Evolutionary conservation across 2,329 filamentous ascomycete species (phyloP), one percentile per base, ranked within the genome.

Genomic region (Cladobotryum mycophilum): DNA sequence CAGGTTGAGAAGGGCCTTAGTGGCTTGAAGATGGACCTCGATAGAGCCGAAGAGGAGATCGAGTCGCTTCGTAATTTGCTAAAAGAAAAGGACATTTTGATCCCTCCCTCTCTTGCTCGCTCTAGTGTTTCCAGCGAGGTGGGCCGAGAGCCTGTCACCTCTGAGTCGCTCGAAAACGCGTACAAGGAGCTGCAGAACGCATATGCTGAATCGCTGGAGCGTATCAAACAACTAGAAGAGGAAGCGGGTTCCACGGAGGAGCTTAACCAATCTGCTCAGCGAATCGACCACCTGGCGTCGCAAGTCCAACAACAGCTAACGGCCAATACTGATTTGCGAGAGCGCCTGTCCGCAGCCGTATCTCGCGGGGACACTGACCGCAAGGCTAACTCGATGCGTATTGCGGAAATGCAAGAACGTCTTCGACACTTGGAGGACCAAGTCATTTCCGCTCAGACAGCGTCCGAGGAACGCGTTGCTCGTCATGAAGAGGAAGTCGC

Each of bases 21-120:
- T 47, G 89, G 91, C 49, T 73, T 97, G 51, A 95, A 96, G 72
- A 96, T 96, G 87, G 92, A 97, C 64, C 81, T 99, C 40, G 93
- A 97, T 68, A 88, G 91, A 55, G 91, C 93, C 22, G 89, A 96
- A 67, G 88, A 93, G 65, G 93, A 99, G 70, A 95, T 95, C 30
- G 76, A 81, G 38, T 88, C 88, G n/a, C 78, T 99, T 38, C 84
- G 89, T 41, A 80, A 75, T 33, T 75, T 97, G 22, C 78, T 97
- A 17, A 75, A 84, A 54, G 89, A 95, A 66, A 87, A 91, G 58
- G 90, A 96, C 61, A 89, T 91, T 49, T 75, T 84, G 38, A 82
- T 88, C 20, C 84, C 86, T 0, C 82, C 82, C 42, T 78, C 78
- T 14, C 69, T 79, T 51, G 75, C 72, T 46, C 75, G 74, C 50